Percentiles rank a stretch among this genome's conserved stretches.
These are phyloP conservation scores for Teratosphaeria zuluensis DNA, from an alignment of 2,329 filamentous ascomycete genomes.

Conservation along the genomic window DNA sequence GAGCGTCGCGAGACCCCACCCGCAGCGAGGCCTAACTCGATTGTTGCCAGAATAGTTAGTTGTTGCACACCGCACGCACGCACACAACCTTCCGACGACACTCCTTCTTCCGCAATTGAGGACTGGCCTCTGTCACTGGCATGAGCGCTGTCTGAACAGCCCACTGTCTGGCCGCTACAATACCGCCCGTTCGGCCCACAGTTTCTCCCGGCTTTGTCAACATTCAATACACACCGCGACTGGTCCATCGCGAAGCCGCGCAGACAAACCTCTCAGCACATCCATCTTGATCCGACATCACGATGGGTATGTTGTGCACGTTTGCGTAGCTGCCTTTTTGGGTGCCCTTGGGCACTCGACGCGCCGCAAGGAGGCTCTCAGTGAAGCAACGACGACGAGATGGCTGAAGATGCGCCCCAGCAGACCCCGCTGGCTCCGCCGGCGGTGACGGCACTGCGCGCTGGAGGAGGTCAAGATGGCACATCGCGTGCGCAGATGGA, in stretches of 20 bases:
- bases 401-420: conserved; percentile 7
- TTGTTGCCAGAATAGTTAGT: neutral
- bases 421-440: conserved; percentile 31
- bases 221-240: neutral
- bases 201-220: neutral
- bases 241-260: neutral
- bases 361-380: neutral
- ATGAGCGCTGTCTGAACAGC: neutral
- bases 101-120: neutral
- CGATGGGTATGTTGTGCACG: conserved; percentile 3
- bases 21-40: too few relatives aligned
- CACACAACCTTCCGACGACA: neutral
- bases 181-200: neutral
- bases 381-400: conserved; percentile 1
- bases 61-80: neutral
- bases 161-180: neutral
- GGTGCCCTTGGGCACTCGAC: conserved; percentile 3
- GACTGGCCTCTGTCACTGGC: neutral
- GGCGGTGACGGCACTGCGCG: conserved; percentile 34
- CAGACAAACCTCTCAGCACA: neutral
- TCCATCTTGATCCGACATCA: conserved; percentile 3
- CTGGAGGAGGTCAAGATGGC: conserved; percentile 24
- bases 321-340: conserved; percentile 1
- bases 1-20: neutral
- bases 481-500: conserved; percentile 35